phyloP scores from a whole-genome alignment of 2,329 filamentous ascomycete species.

The Stagonosporopsis vannaccii region DNA sequence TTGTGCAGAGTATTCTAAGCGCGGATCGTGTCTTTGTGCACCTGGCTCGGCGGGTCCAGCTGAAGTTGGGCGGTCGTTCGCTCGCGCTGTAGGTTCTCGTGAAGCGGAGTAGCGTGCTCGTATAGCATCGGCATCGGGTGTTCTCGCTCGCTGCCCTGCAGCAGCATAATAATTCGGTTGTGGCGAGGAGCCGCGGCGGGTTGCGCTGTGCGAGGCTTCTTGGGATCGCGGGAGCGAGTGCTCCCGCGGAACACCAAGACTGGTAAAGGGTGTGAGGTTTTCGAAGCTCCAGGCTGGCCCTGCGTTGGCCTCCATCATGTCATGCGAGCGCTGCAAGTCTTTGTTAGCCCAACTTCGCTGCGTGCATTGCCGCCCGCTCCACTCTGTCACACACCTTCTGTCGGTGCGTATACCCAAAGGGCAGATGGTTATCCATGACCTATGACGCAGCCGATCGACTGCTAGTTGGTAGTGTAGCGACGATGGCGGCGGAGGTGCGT shows the following conservation, averaged over 20 bases:
- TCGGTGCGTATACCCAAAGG: constrained; percentile 43
- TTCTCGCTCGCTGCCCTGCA: constrained; percentile 13
- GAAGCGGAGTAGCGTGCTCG: not conserved
- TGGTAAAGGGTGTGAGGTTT: constrained; percentile 16
- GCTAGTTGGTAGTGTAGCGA: not conserved
- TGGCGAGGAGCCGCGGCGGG: constrained; percentile 10
- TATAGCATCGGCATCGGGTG: constrained; percentile 9
- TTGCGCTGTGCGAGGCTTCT: constrained; percentile 16
- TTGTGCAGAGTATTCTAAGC: constrained; percentile 1
- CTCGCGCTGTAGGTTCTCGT: constrained; percentile 1
- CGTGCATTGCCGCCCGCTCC: constrained; percentile 19
- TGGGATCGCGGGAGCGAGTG: constrained; percentile 8
- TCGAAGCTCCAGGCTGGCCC: constrained; percentile 36
- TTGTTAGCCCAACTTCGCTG: constrained; percentile 14
- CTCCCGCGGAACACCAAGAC: constrained; percentile 17
- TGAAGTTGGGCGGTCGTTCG: constrained; percentile 7
- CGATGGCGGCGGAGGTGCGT: not conserved
- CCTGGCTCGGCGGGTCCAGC: constrained; percentile 19
- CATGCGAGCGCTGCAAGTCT: constrained; percentile 43
- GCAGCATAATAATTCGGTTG: constrained; percentile 4
- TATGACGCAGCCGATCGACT: constrained; percentile 7
- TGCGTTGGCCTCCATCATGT: constrained; percentile 42
- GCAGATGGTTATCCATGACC: constrained; percentile 42
- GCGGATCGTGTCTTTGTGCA: constrained; percentile 32
- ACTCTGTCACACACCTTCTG: constrained; percentile 42